These are phyloP conservation scores for Salix purpurea DNA, from an alignment of 345 rosid genomes.

Conservation along the genomic window DNA sequence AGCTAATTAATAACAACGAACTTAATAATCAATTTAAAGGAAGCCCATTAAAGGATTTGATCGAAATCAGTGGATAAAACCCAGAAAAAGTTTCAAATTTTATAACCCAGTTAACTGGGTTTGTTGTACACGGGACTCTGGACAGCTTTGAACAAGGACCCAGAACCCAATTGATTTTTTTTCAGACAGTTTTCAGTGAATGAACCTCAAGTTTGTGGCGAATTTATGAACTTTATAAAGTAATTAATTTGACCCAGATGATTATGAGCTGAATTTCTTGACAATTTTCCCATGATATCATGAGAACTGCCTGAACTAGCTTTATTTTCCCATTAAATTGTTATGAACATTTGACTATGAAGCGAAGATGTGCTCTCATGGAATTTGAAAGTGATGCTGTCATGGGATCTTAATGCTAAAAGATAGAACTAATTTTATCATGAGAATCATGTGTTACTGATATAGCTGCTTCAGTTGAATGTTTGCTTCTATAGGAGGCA, in stretches of 20 bases:
- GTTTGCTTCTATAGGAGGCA: not conserved
- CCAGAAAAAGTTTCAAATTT: not conserved
- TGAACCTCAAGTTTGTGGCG: slow-evolving; percentile 10
- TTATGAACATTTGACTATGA: not conserved
- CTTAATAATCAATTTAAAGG: not conserved
- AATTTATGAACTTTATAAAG: not conserved
- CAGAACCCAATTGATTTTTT: slow-evolving; percentile 19
- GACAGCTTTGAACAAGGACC: slow-evolving; percentile 30
- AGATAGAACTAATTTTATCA: not conserved
- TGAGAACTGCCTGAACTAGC: slow-evolving; percentile 7
- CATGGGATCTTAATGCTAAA: not conserved
- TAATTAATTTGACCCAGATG: not conserved
- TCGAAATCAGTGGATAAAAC: not conserved
- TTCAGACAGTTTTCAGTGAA: slow-evolving; percentile 15
- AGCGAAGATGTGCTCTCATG: not conserved
- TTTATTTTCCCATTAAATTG: not conserved
- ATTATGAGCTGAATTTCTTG: slow-evolving; percentile 5
- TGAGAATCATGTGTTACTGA: not conserved
- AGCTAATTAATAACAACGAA: slow-evolving; percentile 20
- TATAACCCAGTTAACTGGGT: slow-evolving; percentile 7
- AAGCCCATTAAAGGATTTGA: not conserved
- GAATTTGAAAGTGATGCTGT: not conserved
- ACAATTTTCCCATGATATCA: slow-evolving; percentile 11
- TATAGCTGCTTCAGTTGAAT: not conserved
- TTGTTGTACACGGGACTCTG: slow-evolving; percentile 32